Evolutionary conservation across 345 rosid genomes (phyloP), one percentile per base, ranked within the genome.

Genomic region (Reutealis trisperma): DNA sequence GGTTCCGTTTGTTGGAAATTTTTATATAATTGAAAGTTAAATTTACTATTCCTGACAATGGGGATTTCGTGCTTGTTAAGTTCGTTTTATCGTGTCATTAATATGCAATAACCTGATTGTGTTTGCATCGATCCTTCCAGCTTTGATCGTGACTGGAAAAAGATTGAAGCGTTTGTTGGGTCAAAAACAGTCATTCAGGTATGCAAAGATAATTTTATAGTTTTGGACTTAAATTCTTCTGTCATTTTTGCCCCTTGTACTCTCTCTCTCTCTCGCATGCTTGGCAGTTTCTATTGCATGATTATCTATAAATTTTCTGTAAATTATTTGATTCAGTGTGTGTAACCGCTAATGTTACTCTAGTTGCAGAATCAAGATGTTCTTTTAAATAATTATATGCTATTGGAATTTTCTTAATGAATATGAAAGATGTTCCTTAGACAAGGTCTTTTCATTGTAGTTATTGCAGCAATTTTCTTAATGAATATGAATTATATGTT

Each of bases 141-240:
- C 70, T 95, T 93, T 78, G 99, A 95, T 79, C 92, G 99, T 70
- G 98, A 95, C 67, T 93, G 99, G 99, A 95, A 95, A 88, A 95
- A 93, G 87, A 95, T 95, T 30, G 98, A 92, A 75, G 99, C 97
- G 13, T 93, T 91, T 82, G 86, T 95, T 75, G 98, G 98, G 70
- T 90, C 99, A 54, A 95, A 95, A 85, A 90, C 96, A 30, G 98
- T 93, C 37, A 92, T 93, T 34, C 98, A 94, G 97, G 98, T 94
- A 86, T 34, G 71, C 25, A 10, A 54, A 14, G 60, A 70, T 15
- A 9, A 30, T 14, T 6, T 70, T 27, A 6, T 54, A 27, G 22
- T 30, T 52, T 7, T 30, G 1, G 1, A 1, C 30, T 27, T 10
- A 15, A 11, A 24, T 16, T 24, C 55, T 13, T 15, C 49, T 27